These are phyloP conservation scores for Neopestalotiopsis clavispora DNA, from an alignment of 2,329 filamentous ascomycete genomes.

Conservation along the genomic window DNA sequence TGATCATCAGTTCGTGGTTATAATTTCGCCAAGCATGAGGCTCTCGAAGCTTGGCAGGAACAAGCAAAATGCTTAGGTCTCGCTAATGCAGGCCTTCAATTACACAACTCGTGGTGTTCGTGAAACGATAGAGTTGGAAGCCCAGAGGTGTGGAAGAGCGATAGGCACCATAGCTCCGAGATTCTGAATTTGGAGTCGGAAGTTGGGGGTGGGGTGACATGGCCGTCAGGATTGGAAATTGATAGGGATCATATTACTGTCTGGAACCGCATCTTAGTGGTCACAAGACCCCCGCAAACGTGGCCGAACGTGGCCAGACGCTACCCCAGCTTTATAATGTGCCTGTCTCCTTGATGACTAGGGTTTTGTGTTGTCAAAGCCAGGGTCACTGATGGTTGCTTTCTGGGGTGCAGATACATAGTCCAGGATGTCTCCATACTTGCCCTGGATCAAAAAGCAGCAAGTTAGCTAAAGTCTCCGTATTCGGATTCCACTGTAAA, in stretches of 20 bases:
- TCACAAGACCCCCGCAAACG: too few species aligned
- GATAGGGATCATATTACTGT: not conserved
- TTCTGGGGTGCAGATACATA: too few species aligned
- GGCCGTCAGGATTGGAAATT: not conserved
- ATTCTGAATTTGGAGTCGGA: not conserved
- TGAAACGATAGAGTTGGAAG: not conserved
- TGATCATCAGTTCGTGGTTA: not conserved
- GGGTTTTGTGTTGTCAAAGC: too few species aligned
- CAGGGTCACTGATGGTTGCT: too few species aligned
- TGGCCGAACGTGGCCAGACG: too few species aligned
- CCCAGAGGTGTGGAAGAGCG: not conserved
- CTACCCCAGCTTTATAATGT: too few species aligned
- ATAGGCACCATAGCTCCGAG: not conserved
- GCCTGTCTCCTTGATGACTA: too few species aligned
- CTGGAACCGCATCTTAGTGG: too few species aligned
- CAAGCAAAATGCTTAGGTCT: not conserved
- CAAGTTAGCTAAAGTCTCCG: too few species aligned
- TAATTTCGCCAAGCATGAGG: constrained; percentile 7
- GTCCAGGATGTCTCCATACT: too few species aligned
- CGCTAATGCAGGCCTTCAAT: not conserved
- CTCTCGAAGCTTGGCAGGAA: constrained; percentile 12
- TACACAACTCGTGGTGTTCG: not conserved
- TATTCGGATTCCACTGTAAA: too few species aligned
- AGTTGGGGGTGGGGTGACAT: not conserved
- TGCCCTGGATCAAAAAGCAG: too few species aligned